Conservation (phyloP, 2,329 filamentous ascomycete genomes). For the Madurella fahalii region DNA sequence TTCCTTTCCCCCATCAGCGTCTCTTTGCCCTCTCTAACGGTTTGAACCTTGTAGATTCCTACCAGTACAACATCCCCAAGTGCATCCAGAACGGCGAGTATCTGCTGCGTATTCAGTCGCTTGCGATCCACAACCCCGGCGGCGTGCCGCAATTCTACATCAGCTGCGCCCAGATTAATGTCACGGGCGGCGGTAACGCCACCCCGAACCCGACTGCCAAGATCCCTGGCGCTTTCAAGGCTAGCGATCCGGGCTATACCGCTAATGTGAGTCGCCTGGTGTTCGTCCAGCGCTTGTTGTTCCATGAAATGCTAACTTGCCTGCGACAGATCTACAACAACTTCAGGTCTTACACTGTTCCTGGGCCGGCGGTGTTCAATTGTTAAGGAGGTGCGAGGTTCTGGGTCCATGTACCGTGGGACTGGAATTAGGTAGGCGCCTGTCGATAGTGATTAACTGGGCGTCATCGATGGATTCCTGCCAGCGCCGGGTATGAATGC, state of each 20-base stretch:
- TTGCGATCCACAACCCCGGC: constrained; percentile 42
- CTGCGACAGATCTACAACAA: constrained; percentile 28
- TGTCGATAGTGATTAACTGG: too few relatives aligned
- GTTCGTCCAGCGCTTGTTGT: not conserved
- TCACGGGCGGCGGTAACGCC: constrained; percentile 46
- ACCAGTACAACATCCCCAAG: constrained; percentile 4
- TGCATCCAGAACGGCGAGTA: constrained; percentile 54
- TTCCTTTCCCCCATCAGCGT: not conserved
- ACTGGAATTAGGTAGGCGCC: too few relatives aligned
- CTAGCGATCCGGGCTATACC: constrained; percentile 35
- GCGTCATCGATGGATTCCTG: too few relatives aligned
- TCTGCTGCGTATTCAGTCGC: constrained; percentile 54
- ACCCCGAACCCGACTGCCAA: constrained; percentile 32
- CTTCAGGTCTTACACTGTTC: constrained; percentile 34
- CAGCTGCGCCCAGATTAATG: constrained; percentile 51
- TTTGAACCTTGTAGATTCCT: constrained; percentile 27
- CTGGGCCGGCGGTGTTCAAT: constrained; percentile 27
- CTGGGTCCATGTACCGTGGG: not conserved
- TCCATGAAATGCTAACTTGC: not conserved
- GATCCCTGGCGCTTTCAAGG: constrained; percentile 35
- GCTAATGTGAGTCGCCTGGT: constrained; percentile 27
- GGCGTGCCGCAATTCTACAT: constrained; percentile 45
- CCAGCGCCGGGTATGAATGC: too few relatives aligned
- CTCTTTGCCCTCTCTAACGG: not conserved
- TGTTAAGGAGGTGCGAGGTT: constrained; percentile 9